Evolutionary conservation across 495 filamentous ascomycete species (phyloP), one percentile per base, ranked within the genome.

Genomic region (Talaromyces liani): DNA sequence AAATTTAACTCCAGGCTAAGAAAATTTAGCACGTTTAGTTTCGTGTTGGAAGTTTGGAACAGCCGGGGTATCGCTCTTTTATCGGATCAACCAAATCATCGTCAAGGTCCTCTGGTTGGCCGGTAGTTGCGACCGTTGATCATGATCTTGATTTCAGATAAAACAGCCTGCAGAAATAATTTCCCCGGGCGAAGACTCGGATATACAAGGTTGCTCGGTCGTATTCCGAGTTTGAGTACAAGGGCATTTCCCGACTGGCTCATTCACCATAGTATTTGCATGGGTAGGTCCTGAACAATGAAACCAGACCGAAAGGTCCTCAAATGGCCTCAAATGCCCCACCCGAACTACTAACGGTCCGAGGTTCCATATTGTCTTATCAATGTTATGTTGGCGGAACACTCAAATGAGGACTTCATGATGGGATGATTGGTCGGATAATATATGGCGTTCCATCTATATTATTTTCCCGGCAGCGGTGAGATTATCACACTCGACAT

Each of bases 11-110:
- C 29, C 56, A 33, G 29, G 29, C 56, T 58, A 58, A 58, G 27
- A 49, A 25, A 33, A 56, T 56, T 56, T 62, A 53, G 60, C 14
- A 20, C 24, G 6, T 53, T 54, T 24, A 34, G 27, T 33, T 27
- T 41, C 27, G n/a, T 62, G 6, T 45, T 36, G 34, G 29, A 62
- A 62, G 45, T 54, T 62, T 62, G 45, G 60, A 62, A 62, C 60
- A 24, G 45, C 60, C 45, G 60, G 60, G 60, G 60, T 62, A 62
- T 39, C 25, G 45, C 45, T 49, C 45, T 27, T 8, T 47, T 22
- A 12, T 62, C 41, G 27, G 31, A 58, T 58, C 8, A 7, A 12
- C 8, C 45, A 12, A 49, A 20, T 49, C 6, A 7, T 20, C 45
- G 8, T 36, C 3, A 41, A 41, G 14, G 9, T 41, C 36, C 36